Evolutionary conservation across 163 green algal species (phyloP), one percentile per base, ranked within the genome.

Genomic region (Volvox carteri): DNA sequence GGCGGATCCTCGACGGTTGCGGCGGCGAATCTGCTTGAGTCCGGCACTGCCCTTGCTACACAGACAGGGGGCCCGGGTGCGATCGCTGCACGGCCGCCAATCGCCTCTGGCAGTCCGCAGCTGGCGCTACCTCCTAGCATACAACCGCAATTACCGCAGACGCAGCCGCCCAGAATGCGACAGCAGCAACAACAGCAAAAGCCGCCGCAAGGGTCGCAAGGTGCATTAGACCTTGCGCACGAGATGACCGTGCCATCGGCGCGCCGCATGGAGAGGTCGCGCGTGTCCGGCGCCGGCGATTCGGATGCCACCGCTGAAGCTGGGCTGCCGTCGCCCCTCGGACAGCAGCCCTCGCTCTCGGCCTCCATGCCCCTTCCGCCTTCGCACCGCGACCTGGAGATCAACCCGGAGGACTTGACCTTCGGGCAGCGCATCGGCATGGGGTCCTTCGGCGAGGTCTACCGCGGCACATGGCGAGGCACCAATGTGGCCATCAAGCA

Each of bases 401-500:
- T 95, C 67, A 84, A 93, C 70, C 90, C 90, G 5, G 30, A 39
- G n/a, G 93, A 95, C 70, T 84, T 95, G n/a, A 93, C 54, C 0
- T 58, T 91, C 21, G 75, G 78, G 7, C 80, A 88, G 65, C 95
- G 97, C 85, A 96, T 99, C 35, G 97, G 97, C 54, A 96, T 98
- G 18, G 97, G 97, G 37, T 78, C 60, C 67, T 89, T 67, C 39
- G 91, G 94, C 25, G 91, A 96, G 85, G 95, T 98, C 58, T 97
- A 95, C 90, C 84, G 86, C 39, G 95, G 90, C 16, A 91, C 84
- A 30, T 97, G 94, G 94, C 91, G 94, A 30, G 90, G 95, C 68
- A 97, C 96, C 0, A 94, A 98, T 41, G 97, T 99, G 37, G 97
- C 97, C 0, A 94, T 99, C 60, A 99, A 99, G 94, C 92, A 94